A percentile compares a stretch with the other conserved stretches of the same genome.
Conservation (phyloP, 768 basidiomycete species). For the Symmetrospora coprosmae region DNA sequence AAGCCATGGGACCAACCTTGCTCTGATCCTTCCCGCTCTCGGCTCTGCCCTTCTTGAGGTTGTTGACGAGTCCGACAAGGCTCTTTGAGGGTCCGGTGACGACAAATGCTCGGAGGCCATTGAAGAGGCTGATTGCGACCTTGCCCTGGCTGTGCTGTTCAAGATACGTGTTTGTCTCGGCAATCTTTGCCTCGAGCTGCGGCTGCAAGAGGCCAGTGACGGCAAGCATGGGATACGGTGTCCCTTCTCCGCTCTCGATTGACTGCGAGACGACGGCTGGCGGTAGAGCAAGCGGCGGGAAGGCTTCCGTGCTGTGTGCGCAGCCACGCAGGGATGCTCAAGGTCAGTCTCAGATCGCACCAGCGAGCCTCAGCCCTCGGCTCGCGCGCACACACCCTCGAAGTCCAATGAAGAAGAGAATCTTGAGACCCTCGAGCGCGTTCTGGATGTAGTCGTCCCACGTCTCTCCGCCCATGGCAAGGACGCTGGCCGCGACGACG, state of each 20-base stretch:
- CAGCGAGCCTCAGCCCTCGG: neutral
- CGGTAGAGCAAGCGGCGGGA: conserved; percentile 80
- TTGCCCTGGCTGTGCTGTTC: conserved; percentile 43
- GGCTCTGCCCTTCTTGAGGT: conserved; percentile 76
- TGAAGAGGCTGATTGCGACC: conserved; percentile 74
- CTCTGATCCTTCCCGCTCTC: conserved; percentile 77
- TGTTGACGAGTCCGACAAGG: conserved; percentile 85
- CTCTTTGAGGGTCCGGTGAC: conserved; percentile 81
- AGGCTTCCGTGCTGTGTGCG: conserved; percentile 41
- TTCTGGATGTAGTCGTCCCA: conserved; percentile 58
- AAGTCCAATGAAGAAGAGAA: conserved; percentile 85
- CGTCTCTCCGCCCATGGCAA: conserved; percentile 42
- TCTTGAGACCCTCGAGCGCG: conserved; percentile 66
- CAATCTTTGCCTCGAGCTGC: conserved; percentile 65
- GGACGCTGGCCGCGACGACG: conserved; percentile 78
- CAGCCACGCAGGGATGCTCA: neutral
- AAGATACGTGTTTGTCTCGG: conserved; percentile 75
- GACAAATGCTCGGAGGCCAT: conserved; percentile 78
- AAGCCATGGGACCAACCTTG: conserved; percentile 44
- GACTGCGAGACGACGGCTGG: conserved; percentile 74
- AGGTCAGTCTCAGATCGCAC: neutral
- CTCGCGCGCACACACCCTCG: conserved; percentile 33
- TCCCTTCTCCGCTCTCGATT: conserved; percentile 81
- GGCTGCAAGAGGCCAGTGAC: conserved; percentile 60
- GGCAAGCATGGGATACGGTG: conserved; percentile 82